Base-by-base conservation (phyloP, 805 yeast species). In the Teunomyces barrocoloradensis region DNA sequence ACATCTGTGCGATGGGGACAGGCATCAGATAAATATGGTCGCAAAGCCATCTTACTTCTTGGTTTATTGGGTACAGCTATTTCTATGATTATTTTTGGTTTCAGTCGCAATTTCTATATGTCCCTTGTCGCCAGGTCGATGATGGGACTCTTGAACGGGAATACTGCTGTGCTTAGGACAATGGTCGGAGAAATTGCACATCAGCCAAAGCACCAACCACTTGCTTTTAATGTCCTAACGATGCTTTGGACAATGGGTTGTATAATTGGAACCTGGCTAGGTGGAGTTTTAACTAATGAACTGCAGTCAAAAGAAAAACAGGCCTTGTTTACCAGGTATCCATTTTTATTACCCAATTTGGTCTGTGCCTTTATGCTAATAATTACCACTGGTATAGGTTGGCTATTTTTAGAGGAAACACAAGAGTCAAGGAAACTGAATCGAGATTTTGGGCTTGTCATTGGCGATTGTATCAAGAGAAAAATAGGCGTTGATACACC, bases 161-260 rank as follows among this genome's bases (percentile, higher is more conserved):
- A 83, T 57, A 78, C 81, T 6, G 82, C 84, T 0, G 86, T 83
- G n/a, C 58, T 83, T 29, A 65, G 88, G 58, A 83, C 88, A 0
- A 64, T 74, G 44, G 69, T 83, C 39, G 88, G 87, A 3, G 89
- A 83, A 57, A 62, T 80, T 12, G 84, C 85, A 3, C 61, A 64
- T 5, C 78, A 82, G 48, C 68, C 79, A 44, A 67, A 71, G 29
- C 87, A 82, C 56, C 86, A 82, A 59, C 84, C 85, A 6, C 46
- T 81, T 10, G 87, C 87, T 1, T 81, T 83, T 55, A 73, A 82
- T 36, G 75, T 80, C 2, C 68, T 83, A 62, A 87, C 89, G 0
- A 59, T 82, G 33, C 63, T 83, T 11, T 83, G 80, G 76, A 82
- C 82, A 56, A 52, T 81, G 15, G 89, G 88, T 4, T 65, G 79